A percentile compares a stretch with the other conserved stretches of the same genome.
Evolutionary conservation across 78 protist species (phyloP).

Genomic region (Carpediemonas membranifera): DNA sequence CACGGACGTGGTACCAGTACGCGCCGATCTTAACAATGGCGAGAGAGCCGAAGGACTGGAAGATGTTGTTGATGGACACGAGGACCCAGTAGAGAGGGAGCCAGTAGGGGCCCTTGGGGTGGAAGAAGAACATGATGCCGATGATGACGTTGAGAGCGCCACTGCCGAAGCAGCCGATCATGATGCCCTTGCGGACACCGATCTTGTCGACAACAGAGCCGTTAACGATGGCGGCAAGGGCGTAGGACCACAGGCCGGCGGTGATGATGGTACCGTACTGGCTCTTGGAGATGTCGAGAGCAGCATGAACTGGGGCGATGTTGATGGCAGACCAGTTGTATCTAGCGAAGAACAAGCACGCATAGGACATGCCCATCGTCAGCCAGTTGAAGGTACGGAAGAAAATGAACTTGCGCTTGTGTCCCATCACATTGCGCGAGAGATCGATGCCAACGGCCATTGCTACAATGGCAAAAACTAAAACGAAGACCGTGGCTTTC

Average conservation of each 20-base stretch:
- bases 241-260: conserved; percentile 10
- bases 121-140: neutral
- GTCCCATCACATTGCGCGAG: neutral
- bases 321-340: conserved; percentile 3
- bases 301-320: neutral
- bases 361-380: conserved; percentile 22
- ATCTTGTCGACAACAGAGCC: conserved; percentile 16
- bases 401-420: conserved; percentile 5
- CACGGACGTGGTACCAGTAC: conserved; percentile 23
- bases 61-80: conserved; percentile 15
- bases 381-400: conserved; percentile 17
- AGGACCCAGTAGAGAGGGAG: neutral
- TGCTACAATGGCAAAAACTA: conserved; percentile 11
- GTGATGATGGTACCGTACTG: conserved; percentile 12
- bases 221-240: conserved; percentile 18
- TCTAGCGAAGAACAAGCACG: conserved; percentile 9
- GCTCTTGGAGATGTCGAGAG: neutral
- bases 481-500: no score
- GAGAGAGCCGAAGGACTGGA: conserved; percentile 20
- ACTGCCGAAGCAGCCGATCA: conserved; percentile 18
- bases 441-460: conserved; percentile 14
- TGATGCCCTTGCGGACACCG: neutral
- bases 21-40: conserved; percentile 28
- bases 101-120: neutral
- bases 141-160: conserved; percentile 2